Base-by-base conservation (phyloP, 2,329 filamentous ascomycete species). In the Raffaelea ambrosiae region DNA sequence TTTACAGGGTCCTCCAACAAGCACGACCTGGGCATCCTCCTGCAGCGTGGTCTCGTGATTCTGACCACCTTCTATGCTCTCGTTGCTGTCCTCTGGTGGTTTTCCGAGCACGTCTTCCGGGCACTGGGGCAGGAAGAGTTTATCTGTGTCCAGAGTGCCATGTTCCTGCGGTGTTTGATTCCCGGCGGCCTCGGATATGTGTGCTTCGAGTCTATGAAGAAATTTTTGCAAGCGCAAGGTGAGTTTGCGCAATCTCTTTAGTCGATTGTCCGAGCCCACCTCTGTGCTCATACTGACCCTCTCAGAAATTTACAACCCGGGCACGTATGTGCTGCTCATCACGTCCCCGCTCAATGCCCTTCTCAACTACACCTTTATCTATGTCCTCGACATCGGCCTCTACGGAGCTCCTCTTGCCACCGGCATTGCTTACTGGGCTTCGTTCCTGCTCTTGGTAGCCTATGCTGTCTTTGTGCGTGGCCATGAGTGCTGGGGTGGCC, bases 171-270 rank as follows among this genome's bases (percentile, higher is more conserved):
- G 3, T 78, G 81, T 13, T 66, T 95, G 41, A 84, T 88, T 1
- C 88, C 88, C 0, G 88, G 88, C 0, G 88, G 88, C 0, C 65
- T 95, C 35, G 88, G 88, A 0, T 95, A 95, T 57, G 80, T 95
- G 38, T 94, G 86, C 67, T 95, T 95, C 51, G 88, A 94, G 65
- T 74, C 80, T 5, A 79, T 89, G 60, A 95, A 95, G 68, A 87
- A 91, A 57, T 95, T 83, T 56, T 73, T 94, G 1, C 89, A 95
- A 64, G 89, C 89, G 0, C 89, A 95, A 65, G 86, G 86, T 75
- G 78, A 78, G 61, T 79, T n/a, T 62, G 78, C n/a, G n/a, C n/a
- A n/a, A n/a, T n/a, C n/a, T n/a, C n/a, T n/a, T n/a, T n/a, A n/a
- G n/a, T n/a, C n/a, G n/a, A n/a, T 72, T 76, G 58, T 73, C 73